Percentiles rank a stretch among this genome's conserved stretches.
Conservation (phyloP, 345 rosid species). For the Brassica napus region Da-Ae NC_063435.1:9126001-9126500, state of each 20-base stretch:
- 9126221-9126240: constrained; percentile 93
- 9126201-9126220: constrained; percentile 91
- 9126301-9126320: background rate
- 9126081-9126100: background rate
- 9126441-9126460: constrained; percentile 96
- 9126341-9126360: background rate
- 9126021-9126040: constrained; percentile 69
- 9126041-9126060: constrained; percentile 87
- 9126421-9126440: constrained; percentile 96
- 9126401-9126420: constrained; percentile 82
- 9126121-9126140: background rate
- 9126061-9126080: constrained; percentile 81
- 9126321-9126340: background rate
- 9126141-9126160: background rate
- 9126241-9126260: constrained; percentile 78
- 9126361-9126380: background rate
- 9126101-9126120: background rate
- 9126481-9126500: constrained; percentile 77
- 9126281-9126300: constrained; percentile 93
- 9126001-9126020: constrained; percentile 73
- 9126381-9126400: constrained; percentile 58
- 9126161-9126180: constrained; percentile 72
- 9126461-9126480: constrained; percentile 91
- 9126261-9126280: constrained; percentile 86
- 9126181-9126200: constrained; percentile 89